phyloP scores from a whole-genome alignment of 352 stramenopile species.

The Globisporangium middletonii region DNA sequence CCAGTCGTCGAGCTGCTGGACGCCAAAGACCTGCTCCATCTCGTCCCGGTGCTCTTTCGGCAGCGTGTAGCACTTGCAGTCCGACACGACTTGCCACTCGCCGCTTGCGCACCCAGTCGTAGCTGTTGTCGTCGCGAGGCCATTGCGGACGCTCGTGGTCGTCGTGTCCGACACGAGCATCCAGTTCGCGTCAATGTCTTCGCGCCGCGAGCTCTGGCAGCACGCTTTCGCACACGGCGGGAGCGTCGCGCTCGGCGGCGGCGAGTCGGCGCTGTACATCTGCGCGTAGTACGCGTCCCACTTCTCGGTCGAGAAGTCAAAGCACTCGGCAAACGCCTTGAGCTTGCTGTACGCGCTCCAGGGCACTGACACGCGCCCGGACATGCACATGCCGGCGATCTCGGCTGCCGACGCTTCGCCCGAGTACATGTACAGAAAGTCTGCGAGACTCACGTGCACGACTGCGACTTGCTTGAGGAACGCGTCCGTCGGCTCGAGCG shows the following conservation, averaged over 20 bases:
- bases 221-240: slow-evolving; percentile 50
- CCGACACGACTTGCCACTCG: slow-evolving; percentile 74
- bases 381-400: slow-evolving; percentile 83
- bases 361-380: slow-evolving; percentile 73
- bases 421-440: slow-evolving; percentile 88
- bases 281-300: slow-evolving; percentile 75
- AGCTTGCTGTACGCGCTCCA: slow-evolving; percentile 80
- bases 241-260: slow-evolving; percentile 10
- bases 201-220: slow-evolving; percentile 57
- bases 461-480: slow-evolving; percentile 60
- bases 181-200: slow-evolving; percentile 84
- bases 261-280: slow-evolving; percentile 21
- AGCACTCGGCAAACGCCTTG: slow-evolving; percentile 80
- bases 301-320: slow-evolving; percentile 80
- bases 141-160: slow-evolving; percentile 26
- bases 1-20: slow-evolving; percentile 65
- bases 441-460: slow-evolving; percentile 65
- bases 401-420: slow-evolving; percentile 66
- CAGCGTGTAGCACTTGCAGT: slow-evolving; percentile 47
- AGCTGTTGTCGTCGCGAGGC: not conserved
- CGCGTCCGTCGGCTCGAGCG: slow-evolving; percentile 39
- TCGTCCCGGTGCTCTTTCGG: slow-evolving; percentile 58
- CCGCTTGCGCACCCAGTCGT: not conserved
- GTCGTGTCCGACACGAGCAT: slow-evolving; percentile 63
- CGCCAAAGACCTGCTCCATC: slow-evolving; percentile 46